Percentiles rank a stretch among this genome's conserved stretches.
Evolutionary conservation across 2,329 filamentous ascomycete genomes (phyloP).

Genomic region (Sporothrix curviconia): DNA sequence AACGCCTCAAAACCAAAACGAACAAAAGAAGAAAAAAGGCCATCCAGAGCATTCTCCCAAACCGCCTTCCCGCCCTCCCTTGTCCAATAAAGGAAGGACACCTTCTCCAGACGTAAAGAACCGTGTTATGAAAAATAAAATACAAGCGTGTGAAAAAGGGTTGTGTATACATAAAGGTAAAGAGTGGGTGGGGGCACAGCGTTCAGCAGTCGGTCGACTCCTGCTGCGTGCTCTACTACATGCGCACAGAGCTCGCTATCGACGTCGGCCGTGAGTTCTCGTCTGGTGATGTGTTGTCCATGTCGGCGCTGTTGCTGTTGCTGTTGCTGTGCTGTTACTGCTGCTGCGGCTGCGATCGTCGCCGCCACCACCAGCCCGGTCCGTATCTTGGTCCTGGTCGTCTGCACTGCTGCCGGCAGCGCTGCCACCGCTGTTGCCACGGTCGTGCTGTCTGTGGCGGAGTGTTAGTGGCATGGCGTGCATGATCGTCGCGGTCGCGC

Average conservation of each 20-base stretch:
- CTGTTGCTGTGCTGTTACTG: slow-evolving; percentile 14
- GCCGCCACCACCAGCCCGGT: neutral
- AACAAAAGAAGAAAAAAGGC: neutral
- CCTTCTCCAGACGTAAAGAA: neutral
- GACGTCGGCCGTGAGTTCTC: slow-evolving; percentile 15
- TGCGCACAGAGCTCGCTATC: slow-evolving; percentile 9
- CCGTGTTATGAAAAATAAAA: neutral
- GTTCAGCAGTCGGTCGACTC: neutral
- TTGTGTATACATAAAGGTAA: neutral
- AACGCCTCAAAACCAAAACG: neutral
- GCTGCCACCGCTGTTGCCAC: neutral
- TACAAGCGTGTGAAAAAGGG: slow-evolving; percentile 1
- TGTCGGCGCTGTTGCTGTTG: slow-evolving; percentile 15
- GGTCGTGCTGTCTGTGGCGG: slow-evolving; percentile 2
- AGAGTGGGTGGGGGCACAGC: neutral
- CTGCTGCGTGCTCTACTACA: slow-evolving; percentile 7
- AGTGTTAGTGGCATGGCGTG: no score
- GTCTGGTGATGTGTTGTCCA: slow-evolving; percentile 17
- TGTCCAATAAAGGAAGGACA: neutral
- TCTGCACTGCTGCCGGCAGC: neutral
- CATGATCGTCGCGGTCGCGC: neutral
- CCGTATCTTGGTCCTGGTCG: neutral
- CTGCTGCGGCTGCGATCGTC: slow-evolving; percentile 16
- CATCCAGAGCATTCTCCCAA: neutral
- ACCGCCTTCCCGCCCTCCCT: neutral